Evolutionary conservation across 352 stramenopile genomes (phyloP), one percentile per base, ranked within the genome.

Genomic region (Pythium oligandrum): DNA sequence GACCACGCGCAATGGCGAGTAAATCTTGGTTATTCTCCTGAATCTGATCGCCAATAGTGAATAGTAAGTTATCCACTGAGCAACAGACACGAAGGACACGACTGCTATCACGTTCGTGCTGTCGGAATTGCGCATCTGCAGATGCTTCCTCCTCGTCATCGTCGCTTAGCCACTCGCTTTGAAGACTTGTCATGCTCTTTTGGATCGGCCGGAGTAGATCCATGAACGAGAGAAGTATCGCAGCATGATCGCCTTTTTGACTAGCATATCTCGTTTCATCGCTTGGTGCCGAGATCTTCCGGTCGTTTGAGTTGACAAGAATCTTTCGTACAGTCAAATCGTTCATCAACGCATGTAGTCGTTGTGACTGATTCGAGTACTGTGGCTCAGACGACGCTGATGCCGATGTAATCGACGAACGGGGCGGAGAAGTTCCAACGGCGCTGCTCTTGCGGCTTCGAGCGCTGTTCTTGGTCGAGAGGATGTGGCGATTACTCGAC

Each of bases 21-120:
- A 67, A 9, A 31, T 71, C 64, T 9, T 68, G 58, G 40, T 85
- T 88, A 34, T 86, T 53, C 40, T 83, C 61, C 36, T 84, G 69
- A 5, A 73, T 59, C 4, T 64, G 73, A 46, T 74, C 71, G 0
- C 66, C 66, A 6, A 88, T 76, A 1, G 75, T 72, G 7, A 86
- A 50, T 26, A 88, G 59, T 3, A 88, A 45, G 36, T 86, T 88
- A 51, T 88, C 75, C 26, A 88, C 55, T 3, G 78, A 88, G 51
- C 75, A 86, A 52, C 75, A 86, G 4, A 86, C 75, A 26, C 75
- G 75, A 4, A 86, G 17, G 53, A 88, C 77, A n/a, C 66, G 75
- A 40, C 75, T 86, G 10, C 55, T 61, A 1, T 82, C 71, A 6
- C 74, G 66, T 50, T 88, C 74, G 26, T 73, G 70, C 33, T 72